phyloP scores from a whole-genome alignment of 2,329 filamentous ascomycete genomes.

The Fusarium irregulare region DNA sequence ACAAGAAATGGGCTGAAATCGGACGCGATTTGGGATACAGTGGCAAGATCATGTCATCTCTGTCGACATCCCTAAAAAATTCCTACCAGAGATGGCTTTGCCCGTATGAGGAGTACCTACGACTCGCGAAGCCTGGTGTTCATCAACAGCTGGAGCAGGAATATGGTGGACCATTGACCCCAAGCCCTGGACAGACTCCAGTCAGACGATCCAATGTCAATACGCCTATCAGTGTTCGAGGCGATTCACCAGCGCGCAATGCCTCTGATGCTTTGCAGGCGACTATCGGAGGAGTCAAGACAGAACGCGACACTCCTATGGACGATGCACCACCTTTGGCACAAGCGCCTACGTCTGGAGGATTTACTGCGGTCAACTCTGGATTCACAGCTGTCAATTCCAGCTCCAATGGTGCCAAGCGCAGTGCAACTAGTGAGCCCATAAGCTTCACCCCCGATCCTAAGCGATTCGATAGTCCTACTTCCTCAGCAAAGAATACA shows the following conservation, averaged over 20 bases:
- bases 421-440: slow-evolving; percentile 56
- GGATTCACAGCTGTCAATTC: slow-evolving; percentile 79
- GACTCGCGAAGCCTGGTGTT: slow-evolving; percentile 92
- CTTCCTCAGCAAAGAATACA: slow-evolving; percentile 71
- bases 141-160: slow-evolving; percentile 94
- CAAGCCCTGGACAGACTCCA: slow-evolving; percentile 75
- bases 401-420: slow-evolving; percentile 76
- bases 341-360: slow-evolving; percentile 55
- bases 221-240: slow-evolving; percentile 67
- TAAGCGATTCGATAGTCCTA: slow-evolving; percentile 71
- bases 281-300: slow-evolving; percentile 59
- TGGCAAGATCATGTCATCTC: slow-evolving; percentile 98
- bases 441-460: slow-evolving; percentile 72
- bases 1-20: slow-evolving; percentile 99
- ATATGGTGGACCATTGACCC: slow-evolving; percentile 91
- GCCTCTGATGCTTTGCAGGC: slow-evolving; percentile 66
- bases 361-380: slow-evolving; percentile 57
- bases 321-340: slow-evolving; percentile 56
- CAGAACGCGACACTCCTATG: slow-evolving; percentile 62
- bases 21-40: slow-evolving; percentile 96
- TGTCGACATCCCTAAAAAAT: slow-evolving; percentile 97
- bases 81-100: slow-evolving; percentile 97
- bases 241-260: slow-evolving; percentile 74
- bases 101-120: slow-evolving; percentile 95
- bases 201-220: slow-evolving; percentile 73